Conservation (phyloP, 106 monocot genomes). For the Cymbidium sinense region DNA sequence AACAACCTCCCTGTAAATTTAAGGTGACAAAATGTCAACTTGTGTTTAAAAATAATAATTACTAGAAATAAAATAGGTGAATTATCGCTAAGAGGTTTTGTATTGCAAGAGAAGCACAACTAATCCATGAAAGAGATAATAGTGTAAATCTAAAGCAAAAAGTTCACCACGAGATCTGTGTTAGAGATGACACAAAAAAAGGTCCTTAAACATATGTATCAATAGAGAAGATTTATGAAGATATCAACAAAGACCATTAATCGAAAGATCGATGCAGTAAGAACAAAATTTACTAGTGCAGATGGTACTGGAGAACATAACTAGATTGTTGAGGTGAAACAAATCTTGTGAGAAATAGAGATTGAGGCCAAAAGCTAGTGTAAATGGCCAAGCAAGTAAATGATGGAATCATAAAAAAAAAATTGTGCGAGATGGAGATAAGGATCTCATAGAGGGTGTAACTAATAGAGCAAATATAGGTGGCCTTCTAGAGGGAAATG, state of each 20-base stretch:
- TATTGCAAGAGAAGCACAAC: neutral
- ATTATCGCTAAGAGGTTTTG: neutral
- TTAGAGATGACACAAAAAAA: neutral
- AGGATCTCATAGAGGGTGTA: neutral
- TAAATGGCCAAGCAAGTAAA: neutral
- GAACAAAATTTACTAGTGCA: neutral
- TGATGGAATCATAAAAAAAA: neutral
- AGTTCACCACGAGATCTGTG: neutral
- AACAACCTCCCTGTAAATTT: neutral
- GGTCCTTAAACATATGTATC: neutral
- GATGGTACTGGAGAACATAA: neutral
- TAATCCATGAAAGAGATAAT: neutral
- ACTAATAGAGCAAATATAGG: neutral
- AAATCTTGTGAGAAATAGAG: too few relatives aligned
- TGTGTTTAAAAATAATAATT: neutral
- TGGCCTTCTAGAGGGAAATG: neutral
- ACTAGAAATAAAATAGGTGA: neutral
- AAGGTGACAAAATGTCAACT: neutral
- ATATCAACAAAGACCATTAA: neutral
- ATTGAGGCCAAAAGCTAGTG: neutral
- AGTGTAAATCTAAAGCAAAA: neutral
- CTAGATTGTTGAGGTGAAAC: neutral
- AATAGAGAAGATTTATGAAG: neutral
- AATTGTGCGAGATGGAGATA: neutral
- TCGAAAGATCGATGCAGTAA: neutral